Base-by-base conservation (phyloP, 148 eudicot genomes). In the Silene uniflora region DNA sequence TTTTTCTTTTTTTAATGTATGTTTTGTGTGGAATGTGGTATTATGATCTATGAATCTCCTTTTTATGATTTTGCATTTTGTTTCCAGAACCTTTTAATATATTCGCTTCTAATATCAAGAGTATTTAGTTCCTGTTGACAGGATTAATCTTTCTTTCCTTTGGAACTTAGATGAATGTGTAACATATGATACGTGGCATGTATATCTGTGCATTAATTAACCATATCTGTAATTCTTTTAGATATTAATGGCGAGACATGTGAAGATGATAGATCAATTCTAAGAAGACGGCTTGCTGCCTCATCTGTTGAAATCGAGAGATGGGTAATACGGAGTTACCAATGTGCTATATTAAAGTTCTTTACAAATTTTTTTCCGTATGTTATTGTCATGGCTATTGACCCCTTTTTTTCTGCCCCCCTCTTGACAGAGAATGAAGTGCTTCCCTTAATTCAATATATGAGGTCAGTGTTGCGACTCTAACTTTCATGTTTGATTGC, bases 231-330 rank as follows among this genome's bases (percentile, higher is more conserved):
- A 47, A 75, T 64, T 63, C 32, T 87, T 71, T 80, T 82, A 95
- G 98, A 95, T 82, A 80, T 90, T 47, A 74, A 90, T 76, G 56
- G 80, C 65, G 90, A 92, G 82, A 87, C 93, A 69, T 95, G 98
- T 77, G 90, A 90, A 76, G 90, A 87, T 71, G 96, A 95, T 72
- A 90, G 84, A 77, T 84, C 91, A 64, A 29, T 64, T 64, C 79
- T 95, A 84, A 88, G 79, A 82, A 90, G 93, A 80, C 84, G 91
- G 79, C 93, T 95, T 78, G 77, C 87, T 65, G 89, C 98, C 62
- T 86, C 98, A 68, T 88, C 86, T 52, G 79, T 88, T 71, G 98
- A 95, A 84, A 83, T 89, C 67, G 98, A 95, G 85, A 86, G 82
- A 92, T 96, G 95, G 97, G 97, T 92, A 86, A 49, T 52, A 39